A percentile compares a stretch with the other conserved stretches of the same genome.
phyloP scores from a whole-genome alignment of 2,329 filamentous ascomycete genomes.

The Metarhizium humberi region DNA sequence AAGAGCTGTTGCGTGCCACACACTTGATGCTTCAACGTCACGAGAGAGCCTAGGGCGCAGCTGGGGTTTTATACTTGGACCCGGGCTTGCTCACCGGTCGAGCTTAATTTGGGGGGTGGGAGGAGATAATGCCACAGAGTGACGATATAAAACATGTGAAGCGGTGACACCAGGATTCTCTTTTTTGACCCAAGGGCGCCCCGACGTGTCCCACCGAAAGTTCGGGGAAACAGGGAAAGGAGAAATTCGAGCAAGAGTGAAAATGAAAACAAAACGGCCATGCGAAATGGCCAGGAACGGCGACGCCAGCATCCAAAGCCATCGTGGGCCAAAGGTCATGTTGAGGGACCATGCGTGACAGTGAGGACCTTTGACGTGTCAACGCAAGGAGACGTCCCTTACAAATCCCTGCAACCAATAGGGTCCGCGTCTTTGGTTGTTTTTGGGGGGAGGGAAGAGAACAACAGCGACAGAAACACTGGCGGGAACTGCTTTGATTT shows the following conservation, averaged over 20 bases:
- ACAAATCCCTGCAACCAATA: not conserved
- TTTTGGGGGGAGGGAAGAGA: not conserved
- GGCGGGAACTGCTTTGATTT: not conserved
- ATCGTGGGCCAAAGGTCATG: not conserved
- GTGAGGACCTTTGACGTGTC: not conserved
- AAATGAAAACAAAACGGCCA: too few relatives aligned
- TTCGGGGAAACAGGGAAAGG: too few relatives aligned
- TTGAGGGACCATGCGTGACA: not conserved
- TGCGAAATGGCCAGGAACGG: not conserved
- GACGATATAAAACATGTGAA: not conserved
- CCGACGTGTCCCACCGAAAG: too few relatives aligned
- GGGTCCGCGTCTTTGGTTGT: not conserved
- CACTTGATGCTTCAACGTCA: not conserved
- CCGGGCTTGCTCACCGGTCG: not conserved
- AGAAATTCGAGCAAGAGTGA: too few relatives aligned
- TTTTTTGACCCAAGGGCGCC: too few relatives aligned
- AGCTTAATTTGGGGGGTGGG: not conserved
- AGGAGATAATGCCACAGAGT: not conserved
- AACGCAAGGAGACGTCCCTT: not conserved
- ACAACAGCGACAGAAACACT: not conserved
- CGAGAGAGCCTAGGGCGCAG: not conserved
- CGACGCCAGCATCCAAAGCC: not conserved
- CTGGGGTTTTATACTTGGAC: slow-evolving; percentile 8
- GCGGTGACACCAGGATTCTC: too few relatives aligned
- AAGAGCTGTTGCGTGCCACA: not conserved